Base-by-base conservation (phyloP, 352 stramenopile genomes). In the Thalassiosira delicatula region DNA sequence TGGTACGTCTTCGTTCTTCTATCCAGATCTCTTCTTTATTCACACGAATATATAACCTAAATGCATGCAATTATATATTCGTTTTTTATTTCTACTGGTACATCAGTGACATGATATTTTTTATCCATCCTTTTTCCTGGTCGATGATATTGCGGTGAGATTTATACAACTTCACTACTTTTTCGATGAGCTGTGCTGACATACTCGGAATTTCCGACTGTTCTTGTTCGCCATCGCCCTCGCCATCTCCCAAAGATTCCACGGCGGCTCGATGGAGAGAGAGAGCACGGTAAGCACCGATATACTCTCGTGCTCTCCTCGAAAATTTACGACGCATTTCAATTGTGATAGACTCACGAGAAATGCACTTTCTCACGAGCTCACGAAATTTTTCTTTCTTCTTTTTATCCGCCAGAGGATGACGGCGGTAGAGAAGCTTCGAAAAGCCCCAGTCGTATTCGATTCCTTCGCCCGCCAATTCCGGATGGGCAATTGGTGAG, bases 301-400 rank as follows among this genome's bases (percentile, higher is more conserved):
- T 74, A 21, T 74, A 74, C 27, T 33, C 21, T 53, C 66, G 62
- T 35, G 65, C 65, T 8, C 42, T 61, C 53, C 49, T 73, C n/a
- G 44, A 53, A 19, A 73, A 73, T 23, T 51, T 74, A 2, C 29
- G 30, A 3, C 62, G 32, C 29, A 54, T 46, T 9, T 63, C 66
- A 0, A 49, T 42, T 11, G 46, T 46, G 14, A 62, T 35, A 0
- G 61, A 3, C 14, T 74, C n/a, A 27, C 57, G 44, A 17, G 62
- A 71, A 23, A 71, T 60, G 62, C 62, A 71, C 40, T 71, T 71
- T 7, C 19, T 9, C 9, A 71, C 62, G 42, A 66, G 56, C 8
- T 51, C 30, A 17, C 32, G 17, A 29, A 68, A 68, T 19, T 68
- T 53, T 7, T 49, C 65, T 30, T 63, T 73, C 17, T 49, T 49